Conservation (phyloP, 306 rosid species). For the Medicago ruthenica region DNA sequence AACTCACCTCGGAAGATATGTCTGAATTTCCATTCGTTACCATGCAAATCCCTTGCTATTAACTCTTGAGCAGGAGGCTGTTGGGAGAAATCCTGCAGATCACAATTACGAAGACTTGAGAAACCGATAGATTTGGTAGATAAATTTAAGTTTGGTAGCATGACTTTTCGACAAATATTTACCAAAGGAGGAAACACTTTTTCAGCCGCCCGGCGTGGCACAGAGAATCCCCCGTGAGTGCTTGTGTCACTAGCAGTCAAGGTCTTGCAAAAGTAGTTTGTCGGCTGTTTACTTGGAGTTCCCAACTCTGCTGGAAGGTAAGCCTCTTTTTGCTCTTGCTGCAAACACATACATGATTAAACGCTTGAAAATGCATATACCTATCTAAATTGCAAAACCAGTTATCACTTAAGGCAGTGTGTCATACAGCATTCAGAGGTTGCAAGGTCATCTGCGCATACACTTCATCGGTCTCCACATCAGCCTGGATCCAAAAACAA, state of each 20-base stretch:
- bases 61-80: conserved; percentile 98
- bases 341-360: conserved; percentile 42
- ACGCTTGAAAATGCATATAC: conserved; percentile 26
- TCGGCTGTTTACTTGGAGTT: conserved; percentile 86
- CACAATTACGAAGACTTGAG: conserved; percentile 27
- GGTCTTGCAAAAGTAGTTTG: conserved; percentile 93
- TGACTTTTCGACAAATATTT: conserved; percentile 32
- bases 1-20: conserved; percentile 96
- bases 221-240: conserved; percentile 98
- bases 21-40: conserved; percentile 97
- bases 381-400: conserved; percentile 16
- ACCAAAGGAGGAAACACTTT: conserved; percentile 99
- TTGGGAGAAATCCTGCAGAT: conserved; percentile 80
- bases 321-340: conserved; percentile 98
- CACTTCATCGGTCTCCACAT: conserved; percentile 86
- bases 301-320: conserved; percentile 93
- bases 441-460: conserved; percentile 98
- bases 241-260: conserved; percentile 99
- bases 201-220: conserved; percentile 99
- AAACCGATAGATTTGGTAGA: conserved; percentile 2
- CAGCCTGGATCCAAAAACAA: conserved; percentile 68
- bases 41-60: conserved; percentile 95
- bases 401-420: conserved; percentile 27
- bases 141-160: neutral
- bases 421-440: conserved; percentile 79